These are phyloP conservation scores for Hyaloscypha variabilis DNA, from an alignment of 495 filamentous ascomycete species.

Conservation along the genomic window DNA sequence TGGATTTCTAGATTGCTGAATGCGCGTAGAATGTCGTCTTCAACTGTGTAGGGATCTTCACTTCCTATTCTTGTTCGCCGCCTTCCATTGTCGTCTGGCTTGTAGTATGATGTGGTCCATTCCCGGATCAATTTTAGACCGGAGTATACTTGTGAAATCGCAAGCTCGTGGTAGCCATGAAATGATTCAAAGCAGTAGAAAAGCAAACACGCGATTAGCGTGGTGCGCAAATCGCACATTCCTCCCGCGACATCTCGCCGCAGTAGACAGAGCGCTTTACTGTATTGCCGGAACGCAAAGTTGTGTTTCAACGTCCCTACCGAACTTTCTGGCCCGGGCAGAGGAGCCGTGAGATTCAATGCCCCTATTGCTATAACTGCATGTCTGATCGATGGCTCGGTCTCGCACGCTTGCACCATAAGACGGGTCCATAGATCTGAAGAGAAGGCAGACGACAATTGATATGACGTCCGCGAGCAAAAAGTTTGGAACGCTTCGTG, in stretches of 20 bases:
- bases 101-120: constrained; percentile 21
- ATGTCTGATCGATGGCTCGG: constrained; percentile 21
- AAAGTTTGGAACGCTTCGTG: constrained; percentile 23
- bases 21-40: constrained; percentile 21
- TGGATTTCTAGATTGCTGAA: constrained; percentile 21
- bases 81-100: constrained; percentile 8
- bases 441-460: constrained; percentile 16
- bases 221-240: constrained; percentile 20
- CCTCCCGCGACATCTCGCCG: constrained; percentile 22
- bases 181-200: constrained; percentile 27
- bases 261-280: constrained; percentile 22
- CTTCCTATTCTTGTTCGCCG: constrained; percentile 1
- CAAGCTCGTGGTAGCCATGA: constrained; percentile 23
- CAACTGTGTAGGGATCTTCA: constrained; percentile 15
- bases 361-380: constrained; percentile 25
- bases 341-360: constrained; percentile 9
- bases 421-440: constrained; percentile 16
- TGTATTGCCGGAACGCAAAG: constrained; percentile 20
- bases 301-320: constrained; percentile 22
- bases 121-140: constrained; percentile 27
- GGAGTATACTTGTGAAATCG: constrained; percentile 17
- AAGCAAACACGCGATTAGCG: constrained; percentile 22
- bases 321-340: constrained; percentile 12
- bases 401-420: constrained; percentile 24
- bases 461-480: constrained; percentile 16